A percentile compares a stretch with the other conserved stretches of the same genome.
These are phyloP conservation scores for Euphrasia confusa DNA, from an alignment of 257 asterid genomes.

Conservation along the genomic window DNA sequence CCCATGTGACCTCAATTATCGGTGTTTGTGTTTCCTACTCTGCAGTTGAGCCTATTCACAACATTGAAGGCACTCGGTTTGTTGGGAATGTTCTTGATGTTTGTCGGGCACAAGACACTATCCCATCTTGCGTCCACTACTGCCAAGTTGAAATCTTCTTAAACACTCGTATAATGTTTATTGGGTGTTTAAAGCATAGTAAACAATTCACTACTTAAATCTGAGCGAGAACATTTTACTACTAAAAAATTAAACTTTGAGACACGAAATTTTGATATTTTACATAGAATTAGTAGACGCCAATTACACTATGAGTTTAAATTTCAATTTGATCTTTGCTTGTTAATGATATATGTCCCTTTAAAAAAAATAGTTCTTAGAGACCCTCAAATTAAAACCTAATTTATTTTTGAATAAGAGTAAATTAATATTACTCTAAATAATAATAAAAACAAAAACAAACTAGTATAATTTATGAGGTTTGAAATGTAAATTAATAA, in stretches of 20 bases:
- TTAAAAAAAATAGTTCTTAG: no score
- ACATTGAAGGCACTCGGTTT: conserved; percentile 85
- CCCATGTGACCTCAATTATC: conserved; percentile 3
- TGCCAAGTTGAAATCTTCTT: conserved; percentile 80
- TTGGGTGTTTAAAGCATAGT: conserved; percentile 11
- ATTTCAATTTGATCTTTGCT: no score
- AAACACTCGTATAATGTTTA: neutral
- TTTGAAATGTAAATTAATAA: no score
- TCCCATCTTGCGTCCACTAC: conserved; percentile 83
- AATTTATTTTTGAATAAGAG: no score
- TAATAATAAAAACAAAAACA: no score
- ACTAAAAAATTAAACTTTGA: conserved; percentile 3
- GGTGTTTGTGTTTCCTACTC: conserved; percentile 20
- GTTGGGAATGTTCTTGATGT: conserved; percentile 75
- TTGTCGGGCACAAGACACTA: conserved; percentile 85
- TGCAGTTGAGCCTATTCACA: conserved; percentile 87
- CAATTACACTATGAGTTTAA: no score
- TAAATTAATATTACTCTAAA: no score
- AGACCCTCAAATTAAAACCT: no score
- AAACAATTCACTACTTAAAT: conserved; percentile 21
- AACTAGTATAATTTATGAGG: no score
- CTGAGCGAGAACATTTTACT: conserved; percentile 28
- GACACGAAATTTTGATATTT: conserved; percentile 25
- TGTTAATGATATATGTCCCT: no score
- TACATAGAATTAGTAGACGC: neutral